Percentiles rank a stretch among this genome's conserved stretches.
Conservation (phyloP, 1,139 yeast genomes). For the Magnusiomyces tetraspermus region DNA sequence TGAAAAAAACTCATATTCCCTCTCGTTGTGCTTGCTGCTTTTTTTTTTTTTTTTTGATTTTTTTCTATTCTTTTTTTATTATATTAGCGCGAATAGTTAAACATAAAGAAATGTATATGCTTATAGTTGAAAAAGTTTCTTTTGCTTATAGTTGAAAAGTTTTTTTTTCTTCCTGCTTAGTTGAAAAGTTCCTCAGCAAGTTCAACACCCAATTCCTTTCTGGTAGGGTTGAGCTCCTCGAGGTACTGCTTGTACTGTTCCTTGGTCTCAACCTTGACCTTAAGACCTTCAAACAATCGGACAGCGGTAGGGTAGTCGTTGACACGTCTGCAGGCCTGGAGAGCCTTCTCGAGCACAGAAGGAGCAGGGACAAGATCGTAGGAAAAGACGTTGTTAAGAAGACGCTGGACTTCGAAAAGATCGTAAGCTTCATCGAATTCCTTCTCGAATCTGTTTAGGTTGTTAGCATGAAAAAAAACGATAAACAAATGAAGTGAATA, state of each 20-base stretch:
- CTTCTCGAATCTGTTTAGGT: constrained; percentile 80
- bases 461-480: too few species aligned
- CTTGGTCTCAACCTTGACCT: constrained; percentile 89
- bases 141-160: too few species aligned
- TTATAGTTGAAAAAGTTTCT: too few species aligned
- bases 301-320: constrained; percentile 98
- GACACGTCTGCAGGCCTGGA: constrained; percentile 97
- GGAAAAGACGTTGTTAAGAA: constrained; percentile 92
- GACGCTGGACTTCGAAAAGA: constrained; percentile 90
- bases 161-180: too few species aligned
- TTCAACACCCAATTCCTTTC: constrained; percentile 87
- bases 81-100: too few species aligned
- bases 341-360: constrained; percentile 87
- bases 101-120: too few species aligned
- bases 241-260: constrained; percentile 92
- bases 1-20: too few species aligned
- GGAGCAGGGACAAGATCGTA: constrained; percentile 99
- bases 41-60: too few species aligned
- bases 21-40: too few species aligned
- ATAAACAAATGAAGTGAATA: too few species aligned
- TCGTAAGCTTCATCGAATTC: constrained; percentile 98
- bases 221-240: constrained; percentile 84
- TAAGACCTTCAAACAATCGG: constrained; percentile 91
- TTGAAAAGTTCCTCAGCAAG: constrained; percentile 80
- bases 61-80: too few species aligned